phyloP scores from a whole-genome alignment of 768 basidiomycete genomes.

The Pulveroboletus sp. region DNA sequence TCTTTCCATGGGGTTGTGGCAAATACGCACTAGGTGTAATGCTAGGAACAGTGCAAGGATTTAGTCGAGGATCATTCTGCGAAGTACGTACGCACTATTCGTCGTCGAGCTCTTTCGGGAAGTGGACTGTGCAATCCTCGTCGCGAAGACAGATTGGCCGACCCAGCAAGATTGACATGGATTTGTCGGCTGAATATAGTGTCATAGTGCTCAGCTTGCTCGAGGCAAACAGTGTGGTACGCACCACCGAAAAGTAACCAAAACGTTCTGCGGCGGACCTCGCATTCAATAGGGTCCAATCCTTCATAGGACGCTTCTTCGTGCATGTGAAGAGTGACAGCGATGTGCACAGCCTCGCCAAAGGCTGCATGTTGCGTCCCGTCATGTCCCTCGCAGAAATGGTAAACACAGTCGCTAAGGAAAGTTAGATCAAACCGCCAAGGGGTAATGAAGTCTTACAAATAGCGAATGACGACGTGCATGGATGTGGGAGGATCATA shows the following conservation, averaged over 20 bases:
- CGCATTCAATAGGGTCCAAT: constrained; percentile 82
- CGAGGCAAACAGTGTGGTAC: constrained; percentile 20
- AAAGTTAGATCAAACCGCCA: constrained; percentile 7
- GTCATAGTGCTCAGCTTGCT: background rate
- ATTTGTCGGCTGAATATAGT: constrained; percentile 68
- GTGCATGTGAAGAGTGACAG: constrained; percentile 78
- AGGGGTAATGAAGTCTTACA: constrained; percentile 48
- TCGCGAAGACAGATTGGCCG: constrained; percentile 83
- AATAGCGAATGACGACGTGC: constrained; percentile 85
- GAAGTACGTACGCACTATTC: constrained; percentile 63
- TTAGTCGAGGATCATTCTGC: constrained; percentile 26
- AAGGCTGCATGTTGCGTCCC: constrained; percentile 86
- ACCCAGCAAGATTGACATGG: constrained; percentile 80
- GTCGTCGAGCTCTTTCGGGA: constrained; percentile 85
- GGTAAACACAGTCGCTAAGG: constrained; percentile 73
- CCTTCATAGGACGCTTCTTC: constrained; percentile 81
- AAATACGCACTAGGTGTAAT: constrained; percentile 83
- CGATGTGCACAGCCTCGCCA: constrained; percentile 82
- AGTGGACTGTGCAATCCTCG: constrained; percentile 87
- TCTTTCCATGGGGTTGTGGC: constrained; percentile 84
- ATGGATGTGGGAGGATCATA: constrained; percentile 83
- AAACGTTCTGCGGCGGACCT: constrained; percentile 81
- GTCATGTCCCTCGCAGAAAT: constrained; percentile 85
- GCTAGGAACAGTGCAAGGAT: constrained; percentile 35
- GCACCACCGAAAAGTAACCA: constrained; percentile 87